Conservation (phyloP, 106 monocot genomes). For the Phalaenopsis aphrodite region DNA sequence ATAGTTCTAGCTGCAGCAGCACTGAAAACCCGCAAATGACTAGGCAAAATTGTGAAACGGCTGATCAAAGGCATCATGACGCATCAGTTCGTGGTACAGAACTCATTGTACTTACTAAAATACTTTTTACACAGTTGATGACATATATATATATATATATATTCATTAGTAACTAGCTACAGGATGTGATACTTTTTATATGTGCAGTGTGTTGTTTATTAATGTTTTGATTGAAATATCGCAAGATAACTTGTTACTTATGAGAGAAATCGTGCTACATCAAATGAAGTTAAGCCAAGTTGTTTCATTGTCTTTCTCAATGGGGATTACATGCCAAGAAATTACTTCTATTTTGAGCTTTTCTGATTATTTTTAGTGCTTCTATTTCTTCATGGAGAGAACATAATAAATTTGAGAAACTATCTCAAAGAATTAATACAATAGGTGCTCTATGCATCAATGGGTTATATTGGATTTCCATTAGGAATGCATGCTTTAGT, state of each 20-base stretch:
- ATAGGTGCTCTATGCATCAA: neutral
- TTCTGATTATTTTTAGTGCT: neutral
- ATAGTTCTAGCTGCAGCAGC: slow-evolving; percentile 68
- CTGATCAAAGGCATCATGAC: slow-evolving; percentile 57
- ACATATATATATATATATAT: too few species aligned
- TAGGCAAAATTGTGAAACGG: slow-evolving; percentile 40
- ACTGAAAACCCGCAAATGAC: slow-evolving; percentile 40
- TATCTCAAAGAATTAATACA: neutral
- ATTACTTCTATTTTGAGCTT: neutral
- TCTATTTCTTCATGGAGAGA: neutral
- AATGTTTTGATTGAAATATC: too few species aligned
- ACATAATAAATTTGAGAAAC: neutral
- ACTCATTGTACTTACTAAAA: neutral
- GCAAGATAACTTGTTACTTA: too few species aligned
- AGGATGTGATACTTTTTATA: too few species aligned
- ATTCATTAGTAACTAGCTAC: too few species aligned
- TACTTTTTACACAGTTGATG: too few species aligned
- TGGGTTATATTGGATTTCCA: neutral
- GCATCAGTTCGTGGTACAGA: slow-evolving; percentile 57
- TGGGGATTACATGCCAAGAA: neutral
- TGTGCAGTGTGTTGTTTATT: too few species aligned
- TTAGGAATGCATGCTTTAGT: neutral
- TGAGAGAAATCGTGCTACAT: neutral
- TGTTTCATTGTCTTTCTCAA: neutral
- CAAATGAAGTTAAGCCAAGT: neutral